Evolutionary conservation across 1,284 basidiomycete species (phyloP), one percentile per base, ranked within the genome.

Genomic region (Cystobasidium slooffiae): DNA sequence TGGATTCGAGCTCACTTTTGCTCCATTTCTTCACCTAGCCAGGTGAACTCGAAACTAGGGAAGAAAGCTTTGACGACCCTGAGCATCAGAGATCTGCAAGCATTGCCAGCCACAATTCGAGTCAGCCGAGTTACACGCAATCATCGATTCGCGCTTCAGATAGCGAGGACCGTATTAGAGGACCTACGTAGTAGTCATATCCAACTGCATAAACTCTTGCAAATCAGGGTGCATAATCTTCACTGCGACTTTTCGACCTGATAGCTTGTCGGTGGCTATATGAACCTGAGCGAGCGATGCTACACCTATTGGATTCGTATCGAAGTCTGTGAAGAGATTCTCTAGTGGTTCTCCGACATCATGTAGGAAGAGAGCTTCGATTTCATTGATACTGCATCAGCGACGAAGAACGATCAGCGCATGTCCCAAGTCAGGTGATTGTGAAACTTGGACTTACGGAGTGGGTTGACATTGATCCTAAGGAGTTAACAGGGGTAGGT

Each of bases 161-260:
- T n/a, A 8, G 41, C 24, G 18, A 20, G 44, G 39, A 39, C n/a
- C 7, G 20, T 10, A 44, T 2, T 31, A 5, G 16, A 59, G 12
- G 55, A 46, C 70, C 16, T 41, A 73, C 77, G 68, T 83, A 7
- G 81, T 81, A 14, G 74, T 88, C 62, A 91, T 89, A 79, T 97
- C 94, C 20, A 98, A 91, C 85, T 91, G 87, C 75, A 90, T 93
- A 82, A 97, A 99, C 80, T 97, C 94, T 61, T 91, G 89, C 3
- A 99, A 86, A 81, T 92, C 91, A 4, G 97, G 94, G 82, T 99
- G 97, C 86, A 99, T 96, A 58, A 99, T 82, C 88, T 99, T 99
- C 75, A 99, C 90, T 12, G 97, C 97, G n/a, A 96, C 93, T 56
- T 85, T 83, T 79, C 86, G 86, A 0, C 91, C 90, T 1, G 90